Evolutionary conservation across 805 yeast species (phyloP), one percentile per base, ranked within the genome.

Genomic region (Monosporozyma aerobia): DNA sequence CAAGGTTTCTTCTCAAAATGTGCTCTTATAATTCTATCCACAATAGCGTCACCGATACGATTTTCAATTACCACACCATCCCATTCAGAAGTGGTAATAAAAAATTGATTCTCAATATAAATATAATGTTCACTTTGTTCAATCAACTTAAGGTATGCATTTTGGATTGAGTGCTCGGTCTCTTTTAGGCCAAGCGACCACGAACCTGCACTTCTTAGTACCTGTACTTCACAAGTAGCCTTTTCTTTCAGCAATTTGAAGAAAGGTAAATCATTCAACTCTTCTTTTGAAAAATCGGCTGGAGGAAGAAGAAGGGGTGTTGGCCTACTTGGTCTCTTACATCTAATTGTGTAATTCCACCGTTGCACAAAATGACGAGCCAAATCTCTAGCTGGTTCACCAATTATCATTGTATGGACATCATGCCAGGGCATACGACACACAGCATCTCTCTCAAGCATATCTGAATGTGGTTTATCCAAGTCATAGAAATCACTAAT

Each of bases 371-470:
- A 94, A 68, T 94, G 98, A 53, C 99, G 79, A 0, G 95, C 79
- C 50, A 92, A 69, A 67, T 94, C 99, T 54, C 97, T 77, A 0
- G 98, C 99, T 3, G 90, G 82, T 62, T 90, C 95, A 13, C 99
- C 99, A 2, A 90, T 80, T 1, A 95, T 82, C 71, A 90, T 82
- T 95, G 90, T 94, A 59, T 94, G 98, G 40, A 94, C 88, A 76
- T 94, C 99, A 69, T 94, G 99, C 99, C 99, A 94, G 9, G 99
- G 99, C 99, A 94, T 94, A 61, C 99, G 79, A 2, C 99, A 98
- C 22, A 80, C 77, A 19, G 68, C 68, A 14, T 77, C 73, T 55
- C 99, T 78, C 67, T 94, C 95, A 63, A 89, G 89, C 94, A 92
- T 85, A 23, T 88, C 87, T 49, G 88, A 95, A 62, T 83, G 89